These are phyloP conservation scores for Kwoniella botswanensis DNA, from an alignment of 768 basidiomycete species.

Conservation along the genomic window DNA sequence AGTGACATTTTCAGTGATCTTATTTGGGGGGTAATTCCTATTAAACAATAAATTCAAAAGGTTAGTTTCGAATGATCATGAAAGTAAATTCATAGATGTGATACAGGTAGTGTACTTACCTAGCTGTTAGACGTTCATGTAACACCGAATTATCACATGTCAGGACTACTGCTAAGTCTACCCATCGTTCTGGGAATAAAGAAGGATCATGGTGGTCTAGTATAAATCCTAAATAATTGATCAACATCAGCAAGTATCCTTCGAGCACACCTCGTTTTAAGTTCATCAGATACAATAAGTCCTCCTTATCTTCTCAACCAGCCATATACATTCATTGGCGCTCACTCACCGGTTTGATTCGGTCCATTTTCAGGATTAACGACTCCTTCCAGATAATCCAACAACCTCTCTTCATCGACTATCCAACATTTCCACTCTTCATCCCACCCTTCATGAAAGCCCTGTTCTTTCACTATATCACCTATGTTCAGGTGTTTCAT, in stretches of 20 bases:
- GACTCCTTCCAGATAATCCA: slow-evolving; percentile 40
- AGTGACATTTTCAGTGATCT: slow-evolving; percentile 97
- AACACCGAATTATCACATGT: slow-evolving; percentile 83
- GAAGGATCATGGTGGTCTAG: slow-evolving; percentile 57
- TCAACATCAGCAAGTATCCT: neutral
- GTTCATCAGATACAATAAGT: neutral
- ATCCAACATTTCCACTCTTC: slow-evolving; percentile 94
- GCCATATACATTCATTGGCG: neutral
- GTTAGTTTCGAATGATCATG: neutral
- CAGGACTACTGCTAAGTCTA: slow-evolving; percentile 90
- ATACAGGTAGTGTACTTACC: slow-evolving; percentile 63
- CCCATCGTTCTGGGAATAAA: slow-evolving; percentile 92
- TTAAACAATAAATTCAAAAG: neutral
- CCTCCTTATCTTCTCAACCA: neutral
- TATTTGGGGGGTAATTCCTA: slow-evolving; percentile 85
- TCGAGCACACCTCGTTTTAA: neutral
- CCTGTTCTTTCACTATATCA: slow-evolving; percentile 82
- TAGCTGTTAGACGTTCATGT: slow-evolving; percentile 87
- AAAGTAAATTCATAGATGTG: neutral
- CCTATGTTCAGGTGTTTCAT: slow-evolving; percentile 86
- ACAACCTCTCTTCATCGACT: slow-evolving; percentile 95
- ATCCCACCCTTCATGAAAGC: slow-evolving; percentile 81
- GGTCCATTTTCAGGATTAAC: slow-evolving; percentile 40
- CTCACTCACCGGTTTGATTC: slow-evolving; percentile 38
- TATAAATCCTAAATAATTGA: slow-evolving; percentile 48